These are phyloP conservation scores for Plasmodium gaboni DNA, from an alignment of 169 alveolate species.

Conservation along the genomic window DNA sequence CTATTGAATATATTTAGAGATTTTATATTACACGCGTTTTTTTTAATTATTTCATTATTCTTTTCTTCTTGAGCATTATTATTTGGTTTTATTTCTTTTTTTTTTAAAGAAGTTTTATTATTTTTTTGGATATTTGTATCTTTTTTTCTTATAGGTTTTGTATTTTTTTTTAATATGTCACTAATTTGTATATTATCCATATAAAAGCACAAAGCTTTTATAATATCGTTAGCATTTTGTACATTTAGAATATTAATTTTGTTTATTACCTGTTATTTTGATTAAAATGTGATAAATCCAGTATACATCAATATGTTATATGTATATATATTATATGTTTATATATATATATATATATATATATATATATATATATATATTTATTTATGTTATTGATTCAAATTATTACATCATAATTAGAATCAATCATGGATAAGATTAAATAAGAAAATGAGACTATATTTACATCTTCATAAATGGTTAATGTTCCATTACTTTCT, in stretches of 20 bases:
- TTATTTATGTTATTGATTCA: background rate
- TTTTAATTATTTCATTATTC: slow-evolving; percentile 27
- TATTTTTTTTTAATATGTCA: slow-evolving; percentile 66
- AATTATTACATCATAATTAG: slow-evolving; percentile 48
- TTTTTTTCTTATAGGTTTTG: slow-evolving; percentile 37
- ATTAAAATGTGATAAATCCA: background rate
- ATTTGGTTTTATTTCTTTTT: background rate
- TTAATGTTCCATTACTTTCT: slow-evolving; percentile 41
- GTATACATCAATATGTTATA: too few species aligned
- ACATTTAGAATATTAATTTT: slow-evolving; percentile 44
- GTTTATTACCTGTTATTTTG: slow-evolving; percentile 27
- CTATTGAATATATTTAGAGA: slow-evolving; percentile 53
- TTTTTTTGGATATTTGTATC: slow-evolving; percentile 21
- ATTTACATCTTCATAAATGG: slow-evolving; percentile 57
- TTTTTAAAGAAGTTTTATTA: slow-evolving; percentile 22
- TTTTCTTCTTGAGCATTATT: slow-evolving; percentile 26
- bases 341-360: too few species aligned
- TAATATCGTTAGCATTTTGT: slow-evolving; percentile 58
- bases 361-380: background rate
- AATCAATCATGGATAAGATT: slow-evolving; percentile 70
- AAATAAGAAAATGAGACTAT: slow-evolving; percentile 48
- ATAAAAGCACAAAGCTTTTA: slow-evolving; percentile 58
- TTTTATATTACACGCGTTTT: slow-evolving; percentile 34
- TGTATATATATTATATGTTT: too few species aligned
- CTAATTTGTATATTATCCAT: slow-evolving; percentile 60